A percentile compares a stretch with the other conserved stretches of the same genome.
These are phyloP conservation scores for Alternaria arborescens DNA, from an alignment of 2,329 filamentous ascomycete species.

Conservation along the genomic window DNA sequence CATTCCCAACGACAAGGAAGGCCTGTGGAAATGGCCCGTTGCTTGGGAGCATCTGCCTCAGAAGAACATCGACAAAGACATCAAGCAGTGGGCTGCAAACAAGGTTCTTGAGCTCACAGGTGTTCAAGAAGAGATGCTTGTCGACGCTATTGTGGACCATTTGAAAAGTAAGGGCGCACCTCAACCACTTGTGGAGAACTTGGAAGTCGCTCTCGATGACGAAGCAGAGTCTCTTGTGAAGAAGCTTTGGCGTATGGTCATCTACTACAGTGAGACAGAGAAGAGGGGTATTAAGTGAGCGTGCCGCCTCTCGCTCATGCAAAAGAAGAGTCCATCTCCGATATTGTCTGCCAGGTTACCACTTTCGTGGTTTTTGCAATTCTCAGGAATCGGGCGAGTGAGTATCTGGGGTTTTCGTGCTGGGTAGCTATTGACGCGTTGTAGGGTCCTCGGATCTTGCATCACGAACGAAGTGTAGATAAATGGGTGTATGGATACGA, in stretches of 20 bases:
- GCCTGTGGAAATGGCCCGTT: constrained; percentile 90
- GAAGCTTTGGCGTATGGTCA: constrained; percentile 98
- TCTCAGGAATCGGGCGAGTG: constrained; percentile 16
- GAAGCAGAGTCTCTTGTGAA: constrained; percentile 93
- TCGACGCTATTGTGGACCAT: constrained; percentile 91
- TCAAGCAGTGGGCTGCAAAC: constrained; percentile 95
- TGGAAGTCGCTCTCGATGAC: constrained; percentile 89
- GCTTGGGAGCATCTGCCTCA: constrained; percentile 93
- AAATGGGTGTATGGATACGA: constrained; percentile 14
- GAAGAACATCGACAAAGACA: constrained; percentile 79
- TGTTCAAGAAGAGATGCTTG: constrained; percentile 93
- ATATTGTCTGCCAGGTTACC: neutral
- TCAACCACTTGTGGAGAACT: constrained; percentile 81
- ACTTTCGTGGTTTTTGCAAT: neutral
- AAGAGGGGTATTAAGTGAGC: constrained; percentile 74
- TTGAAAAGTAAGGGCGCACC: constrained; percentile 77
- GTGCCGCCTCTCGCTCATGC: neutral
- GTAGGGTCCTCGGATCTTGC: constrained; percentile 34
- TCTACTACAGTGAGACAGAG: constrained; percentile 96
- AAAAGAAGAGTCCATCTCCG: neutral
- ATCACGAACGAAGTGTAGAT: constrained; percentile 21
- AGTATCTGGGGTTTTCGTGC: constrained; percentile 20
- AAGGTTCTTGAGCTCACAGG: constrained; percentile 97
- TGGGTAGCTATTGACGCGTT: constrained; percentile 27
- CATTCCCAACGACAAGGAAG: constrained; percentile 86